Evolutionary conservation across 2,329 filamentous ascomycete species (phyloP).

Genomic region (Ramichloridium luteum): DNA sequence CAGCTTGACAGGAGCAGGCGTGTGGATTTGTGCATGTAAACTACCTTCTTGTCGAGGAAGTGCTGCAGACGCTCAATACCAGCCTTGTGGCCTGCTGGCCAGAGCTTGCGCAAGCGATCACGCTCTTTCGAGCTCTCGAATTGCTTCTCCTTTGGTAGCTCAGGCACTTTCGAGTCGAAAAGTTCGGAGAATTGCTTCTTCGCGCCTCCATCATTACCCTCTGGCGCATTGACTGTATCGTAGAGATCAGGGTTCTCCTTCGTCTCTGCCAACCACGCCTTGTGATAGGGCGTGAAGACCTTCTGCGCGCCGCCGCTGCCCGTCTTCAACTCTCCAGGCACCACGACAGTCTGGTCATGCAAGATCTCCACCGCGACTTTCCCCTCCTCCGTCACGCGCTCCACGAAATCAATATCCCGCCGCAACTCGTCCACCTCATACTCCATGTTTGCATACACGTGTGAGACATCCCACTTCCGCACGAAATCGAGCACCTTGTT

Average conservation of each 20-base stretch:
- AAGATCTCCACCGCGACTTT: slow-evolving; percentile 31
- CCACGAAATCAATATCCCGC: slow-evolving; percentile 34
- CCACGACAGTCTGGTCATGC: slow-evolving; percentile 39
- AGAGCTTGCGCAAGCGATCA: slow-evolving; percentile 31
- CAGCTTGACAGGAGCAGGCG: too few relatives aligned
- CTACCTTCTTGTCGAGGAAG: slow-evolving; percentile 30
- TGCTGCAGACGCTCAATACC: slow-evolving; percentile 29
- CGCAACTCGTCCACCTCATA: slow-evolving; percentile 86
- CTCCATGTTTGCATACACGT: slow-evolving; percentile 50
- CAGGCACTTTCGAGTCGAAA: slow-evolving; percentile 42
- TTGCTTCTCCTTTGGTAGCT: slow-evolving; percentile 29
- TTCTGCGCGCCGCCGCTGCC: slow-evolving; percentile 36
- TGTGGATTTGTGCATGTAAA: neutral
- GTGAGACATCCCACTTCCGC: slow-evolving; percentile 32
- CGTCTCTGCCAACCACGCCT: slow-evolving; percentile 33
- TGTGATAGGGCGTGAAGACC: slow-evolving; percentile 41
- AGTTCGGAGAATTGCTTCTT: slow-evolving; percentile 40
- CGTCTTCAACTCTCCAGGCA: slow-evolving; percentile 33
- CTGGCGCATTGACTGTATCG: slow-evolving; percentile 30
- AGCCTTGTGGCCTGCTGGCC: slow-evolving; percentile 34
- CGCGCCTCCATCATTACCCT: slow-evolving; percentile 32
- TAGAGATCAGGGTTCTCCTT: slow-evolving; percentile 32
- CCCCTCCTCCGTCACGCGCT: slow-evolving; percentile 23
- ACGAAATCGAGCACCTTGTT: slow-evolving; percentile 32
- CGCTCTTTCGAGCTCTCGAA: slow-evolving; percentile 29